Conservation (phyloP, 495 filamentous ascomycete species). For the Collariella sp. region DNA sequence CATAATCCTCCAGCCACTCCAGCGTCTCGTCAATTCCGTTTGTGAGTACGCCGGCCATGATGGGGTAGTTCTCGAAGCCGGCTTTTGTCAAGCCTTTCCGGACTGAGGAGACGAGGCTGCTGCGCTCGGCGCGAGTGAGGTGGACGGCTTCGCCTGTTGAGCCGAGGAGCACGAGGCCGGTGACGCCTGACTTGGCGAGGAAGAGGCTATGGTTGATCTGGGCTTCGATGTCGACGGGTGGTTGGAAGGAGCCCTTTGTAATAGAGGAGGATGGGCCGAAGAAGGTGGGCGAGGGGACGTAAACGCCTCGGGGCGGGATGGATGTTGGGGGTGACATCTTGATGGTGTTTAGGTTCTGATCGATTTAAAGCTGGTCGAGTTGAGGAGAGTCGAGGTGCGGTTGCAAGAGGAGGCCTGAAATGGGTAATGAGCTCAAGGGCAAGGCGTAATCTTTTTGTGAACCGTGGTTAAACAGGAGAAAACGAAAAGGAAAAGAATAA, state of each 20-base stretch:
- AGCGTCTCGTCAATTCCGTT: conserved; percentile 57
- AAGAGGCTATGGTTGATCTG: conserved; percentile 53
- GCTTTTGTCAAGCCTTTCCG: conserved; percentile 44
- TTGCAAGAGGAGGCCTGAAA: no score
- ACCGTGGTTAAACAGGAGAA: no score
- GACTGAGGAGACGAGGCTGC: conserved; percentile 44
- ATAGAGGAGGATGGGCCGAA: conserved; percentile 19
- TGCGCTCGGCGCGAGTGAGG: conserved; percentile 51
- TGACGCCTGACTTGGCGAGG: conserved; percentile 54
- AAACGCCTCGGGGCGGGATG: conserved; percentile 35
- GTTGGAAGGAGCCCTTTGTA: neutral
- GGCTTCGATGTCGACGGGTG: conserved; percentile 43
- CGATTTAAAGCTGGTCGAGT: neutral
- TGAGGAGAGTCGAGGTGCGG: neutral
- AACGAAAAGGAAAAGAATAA: neutral
- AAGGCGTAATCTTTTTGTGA: no score
- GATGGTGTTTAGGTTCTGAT: neutral
- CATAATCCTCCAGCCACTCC: conserved; percentile 47
- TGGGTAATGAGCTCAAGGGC: no score
- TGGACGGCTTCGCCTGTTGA: conserved; percentile 63
- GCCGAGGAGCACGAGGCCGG: conserved; percentile 57
- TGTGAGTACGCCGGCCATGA: conserved; percentile 59
- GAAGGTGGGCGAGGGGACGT: conserved; percentile 40
- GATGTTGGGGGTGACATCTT: neutral
- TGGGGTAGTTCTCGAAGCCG: conserved; percentile 52